Conservation (phyloP, 129 eudicot species). For the Lonicera japonica region DNA sequence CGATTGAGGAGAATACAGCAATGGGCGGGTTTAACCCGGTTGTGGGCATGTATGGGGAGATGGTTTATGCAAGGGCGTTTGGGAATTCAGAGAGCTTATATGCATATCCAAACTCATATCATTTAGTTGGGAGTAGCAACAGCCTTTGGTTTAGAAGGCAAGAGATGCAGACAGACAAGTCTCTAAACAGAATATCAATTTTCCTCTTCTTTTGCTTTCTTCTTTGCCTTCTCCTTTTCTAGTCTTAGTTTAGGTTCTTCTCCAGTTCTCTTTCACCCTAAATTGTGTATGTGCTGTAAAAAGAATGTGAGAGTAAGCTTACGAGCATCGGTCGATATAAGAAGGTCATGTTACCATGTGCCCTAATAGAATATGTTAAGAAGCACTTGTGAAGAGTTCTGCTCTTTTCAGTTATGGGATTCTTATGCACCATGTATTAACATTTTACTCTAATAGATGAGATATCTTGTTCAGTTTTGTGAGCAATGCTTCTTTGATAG, state of each 20-base stretch:
- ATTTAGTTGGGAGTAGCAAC: slow-evolving; percentile 28
- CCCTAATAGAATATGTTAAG: no score
- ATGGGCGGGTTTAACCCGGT: slow-evolving; percentile 23
- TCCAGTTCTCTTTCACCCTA: background rate
- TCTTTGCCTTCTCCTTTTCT: slow-evolving; percentile 50
- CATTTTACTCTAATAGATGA: no score
- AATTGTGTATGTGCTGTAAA: background rate
- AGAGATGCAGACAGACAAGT: slow-evolving; percentile 52
- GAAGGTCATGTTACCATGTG: no score
- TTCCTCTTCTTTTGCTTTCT: slow-evolving; percentile 49
- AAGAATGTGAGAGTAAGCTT: background rate
- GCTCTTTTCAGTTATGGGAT: no score
- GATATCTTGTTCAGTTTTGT: no score
- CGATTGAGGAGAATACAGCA: slow-evolving; percentile 6
- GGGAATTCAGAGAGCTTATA: slow-evolving; percentile 46
- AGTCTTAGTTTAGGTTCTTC: background rate
- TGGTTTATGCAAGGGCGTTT: slow-evolving; percentile 58
- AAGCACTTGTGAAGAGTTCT: no score
- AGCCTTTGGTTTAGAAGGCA: slow-evolving; percentile 52
- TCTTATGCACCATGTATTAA: no score
- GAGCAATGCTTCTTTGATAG: no score
- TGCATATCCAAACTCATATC: slow-evolving; percentile 49
- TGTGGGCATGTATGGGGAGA: slow-evolving; percentile 52
- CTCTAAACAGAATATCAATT: slow-evolving; percentile 40
- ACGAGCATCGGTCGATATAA: background rate